phyloP scores from a whole-genome alignment of 2,329 filamentous ascomycete genomes.

The Clonostachys chloroleuca region DNA sequence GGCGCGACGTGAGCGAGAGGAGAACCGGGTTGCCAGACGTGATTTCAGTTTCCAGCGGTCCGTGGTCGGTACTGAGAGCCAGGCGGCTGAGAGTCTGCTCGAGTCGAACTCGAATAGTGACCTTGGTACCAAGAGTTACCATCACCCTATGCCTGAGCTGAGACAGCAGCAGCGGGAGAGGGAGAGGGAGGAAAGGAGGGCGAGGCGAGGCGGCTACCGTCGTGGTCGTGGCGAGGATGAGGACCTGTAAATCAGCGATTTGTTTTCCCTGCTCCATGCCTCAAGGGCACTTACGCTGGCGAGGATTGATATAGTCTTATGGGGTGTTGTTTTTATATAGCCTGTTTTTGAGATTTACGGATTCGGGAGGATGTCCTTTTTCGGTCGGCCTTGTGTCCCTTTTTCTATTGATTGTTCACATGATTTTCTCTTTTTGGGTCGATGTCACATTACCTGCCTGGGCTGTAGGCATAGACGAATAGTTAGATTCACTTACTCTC shows the following conservation, averaged over 20 bases:
- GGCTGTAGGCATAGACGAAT: background rate
- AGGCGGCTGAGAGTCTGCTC: constrained; percentile 16
- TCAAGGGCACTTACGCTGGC: background rate
- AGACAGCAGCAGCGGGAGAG: constrained; percentile 23
- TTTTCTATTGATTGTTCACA: background rate
- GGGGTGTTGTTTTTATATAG: background rate
- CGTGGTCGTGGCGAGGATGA: constrained; percentile 22
- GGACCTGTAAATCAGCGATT: constrained; percentile 6
- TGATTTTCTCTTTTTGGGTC: background rate
- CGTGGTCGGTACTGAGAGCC: constrained; percentile 29
- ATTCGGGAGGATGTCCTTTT: background rate
- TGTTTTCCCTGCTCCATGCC: background rate
- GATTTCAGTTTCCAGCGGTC: constrained; percentile 52
- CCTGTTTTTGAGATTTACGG: background rate
- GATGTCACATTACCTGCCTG: background rate
- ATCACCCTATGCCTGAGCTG: constrained; percentile 49
- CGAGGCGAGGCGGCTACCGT: constrained; percentile 24
- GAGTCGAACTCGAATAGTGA: constrained; percentile 32
- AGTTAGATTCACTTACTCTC: background rate
- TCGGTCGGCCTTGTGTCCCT: background rate
- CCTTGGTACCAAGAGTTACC: constrained; percentile 53
- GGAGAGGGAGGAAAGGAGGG: constrained; percentile 24
- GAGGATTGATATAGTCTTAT: background rate
- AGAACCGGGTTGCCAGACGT: constrained; percentile 38
- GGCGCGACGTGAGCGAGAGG: constrained; percentile 49